Percentiles rank a stretch among this genome's conserved stretches.
Conservation (phyloP, 2,329 filamentous ascomycete species). For the Macrophomina pseudophaseolina region DNA sequence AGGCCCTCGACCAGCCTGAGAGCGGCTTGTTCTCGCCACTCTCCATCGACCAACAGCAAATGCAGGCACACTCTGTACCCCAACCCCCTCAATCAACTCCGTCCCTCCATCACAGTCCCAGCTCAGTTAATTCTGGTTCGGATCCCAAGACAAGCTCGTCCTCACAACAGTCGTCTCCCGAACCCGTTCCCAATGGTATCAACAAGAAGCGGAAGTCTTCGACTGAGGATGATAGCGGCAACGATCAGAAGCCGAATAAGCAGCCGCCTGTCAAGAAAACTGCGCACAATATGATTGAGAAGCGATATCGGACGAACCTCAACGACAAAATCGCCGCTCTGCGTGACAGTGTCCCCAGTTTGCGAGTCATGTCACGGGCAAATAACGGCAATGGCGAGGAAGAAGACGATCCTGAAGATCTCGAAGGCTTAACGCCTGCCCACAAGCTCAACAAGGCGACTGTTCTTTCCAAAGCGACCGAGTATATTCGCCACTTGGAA, state of each 20-base stretch:
- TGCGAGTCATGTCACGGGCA: constrained; percentile 76
- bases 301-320: constrained; percentile 92
- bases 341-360: constrained; percentile 87
- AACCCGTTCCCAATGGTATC: constrained; percentile 42
- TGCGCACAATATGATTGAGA: constrained; percentile 98
- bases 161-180: constrained; percentile 68
- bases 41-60: constrained; percentile 35
- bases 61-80: constrained; percentile 30
- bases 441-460: constrained; percentile 99
- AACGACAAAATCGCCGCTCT: constrained; percentile 97
- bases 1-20: constrained; percentile 33
- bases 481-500: constrained; percentile 93
- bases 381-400: constrained; percentile 65
- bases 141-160: constrained; percentile 41
- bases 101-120: constrained; percentile 45
- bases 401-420: constrained; percentile 80
- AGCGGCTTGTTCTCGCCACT: constrained; percentile 37
- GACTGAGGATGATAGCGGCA: constrained; percentile 62
- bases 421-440: constrained; percentile 71
- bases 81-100: constrained; percentile 41
- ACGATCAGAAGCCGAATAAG: constrained; percentile 59
- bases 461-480: constrained; percentile 91
- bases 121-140: constrained; percentile 35
- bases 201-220: constrained; percentile 47
- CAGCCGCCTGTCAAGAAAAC: constrained; percentile 77